A percentile compares a stretch with the other conserved stretches of the same genome.
Evolutionary conservation across 1,284 basidiomycete genomes (phyloP).

Genomic region (Cerioporus squamosus): DNA sequence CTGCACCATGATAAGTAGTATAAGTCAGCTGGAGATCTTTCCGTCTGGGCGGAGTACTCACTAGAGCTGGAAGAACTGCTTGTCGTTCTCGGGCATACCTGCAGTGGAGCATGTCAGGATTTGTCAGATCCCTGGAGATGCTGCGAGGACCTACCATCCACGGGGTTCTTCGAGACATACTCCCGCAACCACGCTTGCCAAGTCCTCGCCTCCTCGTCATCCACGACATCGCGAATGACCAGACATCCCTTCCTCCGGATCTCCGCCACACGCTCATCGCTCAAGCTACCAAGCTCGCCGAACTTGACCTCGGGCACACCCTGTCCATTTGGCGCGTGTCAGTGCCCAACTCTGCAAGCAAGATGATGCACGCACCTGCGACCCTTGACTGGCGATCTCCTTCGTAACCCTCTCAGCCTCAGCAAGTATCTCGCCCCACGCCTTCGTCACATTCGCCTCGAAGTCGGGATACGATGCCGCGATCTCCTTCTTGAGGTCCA

Average conservation of each 20-base stretch:
- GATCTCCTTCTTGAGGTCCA: conserved; percentile 60
- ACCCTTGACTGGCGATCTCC: conserved; percentile 50
- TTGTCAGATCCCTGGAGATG: not conserved
- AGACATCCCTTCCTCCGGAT: conserved; percentile 63
- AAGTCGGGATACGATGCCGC: conserved; percentile 56
- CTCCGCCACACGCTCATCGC: conserved; percentile 47
- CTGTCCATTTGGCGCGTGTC: conserved; percentile 29
- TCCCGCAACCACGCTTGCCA: conserved; percentile 63
- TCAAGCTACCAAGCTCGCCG: conserved; percentile 52
- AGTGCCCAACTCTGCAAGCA: not conserved
- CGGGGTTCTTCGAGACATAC: conserved; percentile 61
- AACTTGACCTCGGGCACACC: conserved; percentile 64
- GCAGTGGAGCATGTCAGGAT: not conserved
- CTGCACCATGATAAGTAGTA: conserved; percentile 38
- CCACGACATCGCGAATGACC: conserved; percentile 66
- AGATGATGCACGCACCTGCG: conserved; percentile 44
- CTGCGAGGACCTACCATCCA: conserved; percentile 44
- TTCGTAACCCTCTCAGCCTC: conserved; percentile 51
- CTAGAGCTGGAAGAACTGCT: conserved; percentile 78
- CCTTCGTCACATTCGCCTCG: conserved; percentile 48
- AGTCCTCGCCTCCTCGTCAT: conserved; percentile 51
- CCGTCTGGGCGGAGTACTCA: conserved; percentile 34
- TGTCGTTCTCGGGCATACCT: conserved; percentile 62
- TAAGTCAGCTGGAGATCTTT: no score
- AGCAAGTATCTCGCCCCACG: conserved; percentile 61